Conservation (phyloP, 2,329 filamentous ascomycete genomes). For the Cryphonectria carpinicola region DNA sequence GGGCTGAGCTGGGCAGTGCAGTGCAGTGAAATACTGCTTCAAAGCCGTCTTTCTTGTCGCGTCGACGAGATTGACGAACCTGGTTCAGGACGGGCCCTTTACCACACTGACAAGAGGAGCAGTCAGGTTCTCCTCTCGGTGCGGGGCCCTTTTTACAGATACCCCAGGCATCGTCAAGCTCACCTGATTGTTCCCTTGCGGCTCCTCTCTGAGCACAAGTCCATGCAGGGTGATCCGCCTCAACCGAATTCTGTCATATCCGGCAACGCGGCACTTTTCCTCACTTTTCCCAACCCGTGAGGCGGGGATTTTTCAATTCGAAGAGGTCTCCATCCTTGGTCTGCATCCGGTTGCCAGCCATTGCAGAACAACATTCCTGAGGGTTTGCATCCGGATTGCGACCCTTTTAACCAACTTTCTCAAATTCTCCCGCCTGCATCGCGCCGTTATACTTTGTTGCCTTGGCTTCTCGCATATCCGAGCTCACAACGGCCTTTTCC, state of each 20-base stretch:
- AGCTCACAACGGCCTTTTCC: neutral
- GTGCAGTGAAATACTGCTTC: neutral
- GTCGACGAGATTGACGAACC: conserved; percentile 2
- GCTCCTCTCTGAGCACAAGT: conserved; percentile 11
- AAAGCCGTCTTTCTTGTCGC: neutral
- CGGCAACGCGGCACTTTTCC: conserved; percentile 18
- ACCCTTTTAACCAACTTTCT: conserved; percentile 1
- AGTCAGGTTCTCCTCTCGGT: neutral
- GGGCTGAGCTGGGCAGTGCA: conserved; percentile 1
- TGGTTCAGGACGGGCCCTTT: conserved; percentile 4
- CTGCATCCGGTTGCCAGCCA: conserved; percentile 12
- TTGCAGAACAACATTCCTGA: conserved; percentile 4
- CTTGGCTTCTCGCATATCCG: neutral
- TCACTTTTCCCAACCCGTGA: conserved; percentile 21
- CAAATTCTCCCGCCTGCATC: conserved; percentile 9
- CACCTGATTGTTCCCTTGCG: conserved; percentile 22
- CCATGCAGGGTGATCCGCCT: conserved; percentile 2
- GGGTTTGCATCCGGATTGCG: conserved; percentile 13
- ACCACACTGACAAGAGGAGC: neutral
- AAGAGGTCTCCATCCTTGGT: neutral
- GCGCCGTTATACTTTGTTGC: conserved; percentile 1
- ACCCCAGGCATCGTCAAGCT: conserved; percentile 12
- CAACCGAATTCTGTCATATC: conserved; percentile 12
- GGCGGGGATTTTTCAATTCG: neutral
- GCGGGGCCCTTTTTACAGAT: neutral